Evolutionary conservation across 2,329 filamentous ascomycete genomes (phyloP), one percentile per base, ranked within the genome.

Genomic region (Ilyonectria sp.): DNA sequence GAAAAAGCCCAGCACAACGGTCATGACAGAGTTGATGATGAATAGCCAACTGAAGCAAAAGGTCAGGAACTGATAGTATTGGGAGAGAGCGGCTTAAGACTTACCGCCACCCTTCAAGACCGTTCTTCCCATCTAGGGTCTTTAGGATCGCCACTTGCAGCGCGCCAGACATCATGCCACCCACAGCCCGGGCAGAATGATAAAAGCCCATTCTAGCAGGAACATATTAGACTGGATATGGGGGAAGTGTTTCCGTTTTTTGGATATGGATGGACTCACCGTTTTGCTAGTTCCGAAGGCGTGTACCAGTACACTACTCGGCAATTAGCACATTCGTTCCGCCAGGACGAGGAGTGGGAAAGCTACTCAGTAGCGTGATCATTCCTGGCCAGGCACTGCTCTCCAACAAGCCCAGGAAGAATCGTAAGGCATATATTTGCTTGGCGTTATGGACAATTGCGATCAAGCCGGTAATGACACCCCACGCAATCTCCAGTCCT

Each of bases 151-250:
- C 82, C 1, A 82, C 80, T 67, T 84, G 82, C 11, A 85, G 74
- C 50, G 83, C 83, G 1, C 82, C 82, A 0, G 80, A 82, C 62
- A 84, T 83, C 80, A 84, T 84, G 5, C 79, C 77, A 0, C 81
- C 82, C 0, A 79, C 76, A 9, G 61, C 80, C 75, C 69, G 83
- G 74, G 72, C 84, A 74, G 81, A 80, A 15, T 82, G 82, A 52
- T 85, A 80, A 31, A 84, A 78, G 17, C 83, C 82, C 15, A 82
- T 78, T 15, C 82, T 68, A 19, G 23, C 10, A 44, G 15, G 6
- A 6, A 3, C 3, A 2, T 8, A 6, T 59, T 26, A 59, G 53
- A 3, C 1, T 17, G n/a, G 1, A 19, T 9, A 15, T 26, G 6
- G 9, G 1, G 9, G 10, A 29, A 43, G 3, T 26, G 3, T 1